These are phyloP conservation scores for Tuber aestivum DNA, from an alignment of 495 filamentous ascomycete species.

Conservation along the genomic window DNA sequence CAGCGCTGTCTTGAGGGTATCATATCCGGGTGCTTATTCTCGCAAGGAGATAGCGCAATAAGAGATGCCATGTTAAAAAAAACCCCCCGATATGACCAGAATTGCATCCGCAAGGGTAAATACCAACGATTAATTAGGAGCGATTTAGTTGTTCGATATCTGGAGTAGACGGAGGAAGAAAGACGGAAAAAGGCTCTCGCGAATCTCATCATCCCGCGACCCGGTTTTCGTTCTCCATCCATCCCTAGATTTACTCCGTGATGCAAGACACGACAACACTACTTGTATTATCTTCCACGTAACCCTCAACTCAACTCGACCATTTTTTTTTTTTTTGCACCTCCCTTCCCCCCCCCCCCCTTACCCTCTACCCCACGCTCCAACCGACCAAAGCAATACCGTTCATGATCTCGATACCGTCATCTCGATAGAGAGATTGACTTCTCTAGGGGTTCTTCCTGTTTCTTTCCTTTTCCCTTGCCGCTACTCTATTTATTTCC, in stretches of 20 bases:
- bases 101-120: background rate
- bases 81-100: background rate
- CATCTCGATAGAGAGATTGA: background rate
- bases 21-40: no score
- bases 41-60: background rate
- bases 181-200: constrained; percentile 1
- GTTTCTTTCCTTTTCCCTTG: background rate
- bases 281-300: constrained; percentile 2
- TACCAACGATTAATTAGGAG: background rate
- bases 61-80: background rate
- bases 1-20: no score
- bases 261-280: background rate
- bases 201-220: background rate
- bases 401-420: background rate
- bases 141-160: background rate
- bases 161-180: background rate
- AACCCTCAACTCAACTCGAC: background rate
- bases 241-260: background rate
- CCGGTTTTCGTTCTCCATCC: background rate
- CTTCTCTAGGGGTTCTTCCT: background rate
- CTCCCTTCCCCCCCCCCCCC: background rate
- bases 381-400: background rate
- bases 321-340: background rate
- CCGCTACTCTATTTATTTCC: background rate
- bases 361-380: background rate